phyloP scores from a whole-genome alignment of 495 filamentous ascomycete species.

The Astrocystis sublimbata region DNA sequence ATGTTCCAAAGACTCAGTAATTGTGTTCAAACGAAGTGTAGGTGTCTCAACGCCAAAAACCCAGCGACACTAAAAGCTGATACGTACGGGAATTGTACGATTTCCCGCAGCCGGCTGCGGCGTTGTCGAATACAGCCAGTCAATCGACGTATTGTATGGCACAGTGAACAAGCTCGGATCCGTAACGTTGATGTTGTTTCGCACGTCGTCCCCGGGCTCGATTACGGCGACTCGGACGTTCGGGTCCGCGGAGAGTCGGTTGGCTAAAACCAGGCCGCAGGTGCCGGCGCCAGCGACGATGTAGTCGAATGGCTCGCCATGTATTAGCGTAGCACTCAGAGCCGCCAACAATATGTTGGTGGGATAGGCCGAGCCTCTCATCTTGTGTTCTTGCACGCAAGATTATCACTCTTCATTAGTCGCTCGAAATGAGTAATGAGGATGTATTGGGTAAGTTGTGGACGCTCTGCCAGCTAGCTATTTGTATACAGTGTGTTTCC shows the following conservation, averaged over 20 bases:
- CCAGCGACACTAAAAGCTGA: neutral
- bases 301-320: slow-evolving; percentile 43
- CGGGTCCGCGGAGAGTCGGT: slow-evolving; percentile 52
- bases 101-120: slow-evolving; percentile 45
- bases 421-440: neutral
- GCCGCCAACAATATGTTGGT: neutral
- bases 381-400: slow-evolving; percentile 1
- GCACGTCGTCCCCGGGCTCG: slow-evolving; percentile 54
- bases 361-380: neutral
- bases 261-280: slow-evolving; percentile 54
- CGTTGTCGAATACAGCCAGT: slow-evolving; percentile 53
- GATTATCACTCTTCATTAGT: neutral
- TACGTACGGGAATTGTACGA: slow-evolving; percentile 25
- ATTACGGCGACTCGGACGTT: slow-evolving; percentile 51
- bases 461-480: no score
- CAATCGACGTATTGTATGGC: slow-evolving; percentile 47
- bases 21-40: neutral
- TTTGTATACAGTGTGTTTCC: no score
- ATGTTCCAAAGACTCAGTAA: neutral
- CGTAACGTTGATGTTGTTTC: slow-evolving; percentile 53
- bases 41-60: neutral
- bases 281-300: slow-evolving; percentile 57
- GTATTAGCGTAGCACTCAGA: slow-evolving; percentile 10
- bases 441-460: no score
- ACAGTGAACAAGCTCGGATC: slow-evolving; percentile 38